Evolutionary conservation across 495 filamentous ascomycete species (phyloP).

Genomic region (Corynascus novoguineensis): DNA sequence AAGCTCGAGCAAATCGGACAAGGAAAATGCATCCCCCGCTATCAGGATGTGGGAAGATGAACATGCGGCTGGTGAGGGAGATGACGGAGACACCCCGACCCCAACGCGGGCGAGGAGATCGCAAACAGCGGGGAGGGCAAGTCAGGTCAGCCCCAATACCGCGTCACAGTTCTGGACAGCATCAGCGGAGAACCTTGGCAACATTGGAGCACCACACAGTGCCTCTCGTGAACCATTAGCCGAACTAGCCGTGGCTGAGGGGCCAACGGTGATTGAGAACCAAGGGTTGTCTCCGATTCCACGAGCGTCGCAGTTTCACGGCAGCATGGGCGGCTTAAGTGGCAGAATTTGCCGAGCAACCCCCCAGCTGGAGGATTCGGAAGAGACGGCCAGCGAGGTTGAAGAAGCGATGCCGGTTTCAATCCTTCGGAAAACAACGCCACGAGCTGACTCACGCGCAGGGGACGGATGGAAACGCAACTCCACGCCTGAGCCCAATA

Average conservation of each 20-base stretch:
- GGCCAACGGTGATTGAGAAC: background rate
- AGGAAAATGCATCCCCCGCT: slow-evolving; percentile 20
- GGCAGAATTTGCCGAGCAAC: background rate
- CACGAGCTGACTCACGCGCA: background rate
- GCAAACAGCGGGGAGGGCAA: background rate
- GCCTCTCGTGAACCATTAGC: background rate
- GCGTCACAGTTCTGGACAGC: slow-evolving; percentile 8
- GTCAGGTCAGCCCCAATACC: slow-evolving; percentile 3
- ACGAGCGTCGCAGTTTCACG: background rate
- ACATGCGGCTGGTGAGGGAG: slow-evolving; percentile 4
- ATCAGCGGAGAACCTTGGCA: background rate
- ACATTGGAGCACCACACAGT: background rate
- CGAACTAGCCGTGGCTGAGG: background rate
- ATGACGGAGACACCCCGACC: slow-evolving; percentile 3
- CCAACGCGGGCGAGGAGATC: slow-evolving; percentile 8
- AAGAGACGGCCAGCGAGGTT: slow-evolving; percentile 9
- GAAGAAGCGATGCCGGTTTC: slow-evolving; percentile 3
- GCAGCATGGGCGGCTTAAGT: background rate
- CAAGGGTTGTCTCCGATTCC: background rate
- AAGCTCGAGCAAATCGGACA: slow-evolving; percentile 24
- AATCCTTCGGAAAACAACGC: background rate
- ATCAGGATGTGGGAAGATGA: slow-evolving; percentile 14
- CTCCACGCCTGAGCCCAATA: background rate
- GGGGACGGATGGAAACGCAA: background rate
- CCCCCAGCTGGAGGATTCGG: slow-evolving; percentile 1